Evolutionary conservation across 176 grass and related monocot genomes (phyloP), one percentile per base, ranked within the genome.

Genomic region (Puccinellia tenuiflora): DNA sequence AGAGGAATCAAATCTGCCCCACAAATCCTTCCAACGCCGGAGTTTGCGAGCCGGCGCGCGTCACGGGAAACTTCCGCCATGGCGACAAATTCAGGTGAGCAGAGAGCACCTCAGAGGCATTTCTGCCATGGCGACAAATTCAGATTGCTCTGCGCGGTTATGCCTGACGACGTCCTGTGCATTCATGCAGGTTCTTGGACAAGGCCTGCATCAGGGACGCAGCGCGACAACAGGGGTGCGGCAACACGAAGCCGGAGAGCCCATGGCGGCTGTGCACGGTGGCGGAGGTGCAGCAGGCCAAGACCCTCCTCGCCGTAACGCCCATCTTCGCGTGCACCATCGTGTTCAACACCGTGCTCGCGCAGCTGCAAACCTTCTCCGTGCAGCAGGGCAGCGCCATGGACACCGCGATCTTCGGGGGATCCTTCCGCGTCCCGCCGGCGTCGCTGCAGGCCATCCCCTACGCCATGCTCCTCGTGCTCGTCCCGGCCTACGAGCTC

Each of bases 271-370:
- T 93, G 28, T 95, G 96, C 89, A 95, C 92, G 73, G 79, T 51
- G 34, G 46, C 85, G 0, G 76, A 98, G 88, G 92, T 98, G 22
- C 90, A 84, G 84, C 88, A 95, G 79, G 88, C 88, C 22, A 98
- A 98, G 79, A 95, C 85, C 24, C 87, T 98, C 38, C 90, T 98
- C 12, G 92, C 92, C 65, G 88, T 98, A 85, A 92, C 92, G 12
- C 96, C 96, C n/a, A 95, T 98, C 52, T 95, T 95, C 77, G 92
- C 96, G 33, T 98, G 96, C 87, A 98, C 96, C 62, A 95, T 98
- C 79, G 85, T 98, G 66, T 98, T 98, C 85, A 98, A 98, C 92
- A 98, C 96, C 28, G 92, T 98, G 85, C 82, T 95, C 4, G 96
- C 96, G 42, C 96, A 98, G 87, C 92, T 98, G 59, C 96, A 98